Conservation (phyloP, 257 asterid species). For the Salvia miltiorrhiza region DNA sequence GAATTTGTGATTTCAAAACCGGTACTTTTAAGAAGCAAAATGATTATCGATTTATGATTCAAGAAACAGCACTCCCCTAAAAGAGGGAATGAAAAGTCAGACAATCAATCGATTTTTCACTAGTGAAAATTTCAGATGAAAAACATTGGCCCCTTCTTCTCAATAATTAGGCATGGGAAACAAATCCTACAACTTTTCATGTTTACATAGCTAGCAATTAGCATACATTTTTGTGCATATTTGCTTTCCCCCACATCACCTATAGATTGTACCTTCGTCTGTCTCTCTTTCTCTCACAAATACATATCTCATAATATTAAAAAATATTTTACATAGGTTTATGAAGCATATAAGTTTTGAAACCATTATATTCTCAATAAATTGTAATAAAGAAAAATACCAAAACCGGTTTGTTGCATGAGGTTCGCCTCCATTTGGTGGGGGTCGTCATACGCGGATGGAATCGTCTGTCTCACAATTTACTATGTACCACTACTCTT, state of each 20-base stretch:
- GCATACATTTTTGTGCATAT: constrained; percentile 41
- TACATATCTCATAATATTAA: too few species aligned
- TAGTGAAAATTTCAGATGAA: background rate
- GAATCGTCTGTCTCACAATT: too few species aligned
- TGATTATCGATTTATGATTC: constrained; percentile 23
- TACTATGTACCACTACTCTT: too few species aligned
- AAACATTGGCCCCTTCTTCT: constrained; percentile 23
- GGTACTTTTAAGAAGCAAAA: constrained; percentile 19
- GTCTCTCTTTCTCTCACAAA: background rate
- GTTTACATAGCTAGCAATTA: background rate
- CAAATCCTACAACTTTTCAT: background rate
- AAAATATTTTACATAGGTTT: too few species aligned
- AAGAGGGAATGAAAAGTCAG: constrained; percentile 18
- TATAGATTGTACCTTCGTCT: background rate
- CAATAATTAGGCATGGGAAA: constrained; percentile 39
- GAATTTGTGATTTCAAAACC: constrained; percentile 1
- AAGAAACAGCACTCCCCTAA: constrained; percentile 21
- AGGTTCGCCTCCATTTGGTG: constrained; percentile 16
- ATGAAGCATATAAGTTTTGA: background rate
- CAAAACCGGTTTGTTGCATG: background rate
- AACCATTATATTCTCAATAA: background rate
- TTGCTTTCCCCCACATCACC: background rate
- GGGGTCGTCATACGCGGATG: too few species aligned
- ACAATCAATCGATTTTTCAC: constrained; percentile 1
- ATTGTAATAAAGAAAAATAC: background rate